These are phyloP conservation scores for Ceratobasidium sp. DNA, from an alignment of 1,284 basidiomycete genomes.

Conservation along the genomic window DNA sequence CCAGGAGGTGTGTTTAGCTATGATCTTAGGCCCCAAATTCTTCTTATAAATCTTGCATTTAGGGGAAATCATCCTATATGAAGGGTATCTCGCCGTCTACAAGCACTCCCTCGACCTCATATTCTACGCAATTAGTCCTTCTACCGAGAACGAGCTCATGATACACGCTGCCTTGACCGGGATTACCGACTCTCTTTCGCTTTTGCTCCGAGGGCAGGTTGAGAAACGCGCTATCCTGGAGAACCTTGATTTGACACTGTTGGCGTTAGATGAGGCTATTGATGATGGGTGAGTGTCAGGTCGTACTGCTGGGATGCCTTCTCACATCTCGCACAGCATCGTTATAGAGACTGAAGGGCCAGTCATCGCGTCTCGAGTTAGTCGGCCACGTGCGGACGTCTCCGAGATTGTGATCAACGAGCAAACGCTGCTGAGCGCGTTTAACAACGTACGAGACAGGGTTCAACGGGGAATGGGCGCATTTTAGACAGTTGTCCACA, in stretches of 20 bases:
- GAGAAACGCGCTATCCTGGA: slow-evolving; percentile 97
- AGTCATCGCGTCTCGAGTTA: slow-evolving; percentile 95
- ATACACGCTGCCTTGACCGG: slow-evolving; percentile 86
- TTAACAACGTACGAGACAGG: slow-evolving; percentile 89
- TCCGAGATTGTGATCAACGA: slow-evolving; percentile 99
- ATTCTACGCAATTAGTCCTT: slow-evolving; percentile 92
- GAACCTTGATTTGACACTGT: slow-evolving; percentile 91
- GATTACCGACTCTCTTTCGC: slow-evolving; percentile 86
- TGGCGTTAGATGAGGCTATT: slow-evolving; percentile 96
- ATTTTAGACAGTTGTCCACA: slow-evolving; percentile 57
- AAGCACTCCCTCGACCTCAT: slow-evolving; percentile 95
- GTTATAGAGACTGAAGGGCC: slow-evolving; percentile 97
- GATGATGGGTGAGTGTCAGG: slow-evolving; percentile 88
- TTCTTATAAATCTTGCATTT: too few relatives aligned
- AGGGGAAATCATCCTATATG: slow-evolving; percentile 97
- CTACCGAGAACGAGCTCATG: slow-evolving; percentile 97
- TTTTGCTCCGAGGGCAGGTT: slow-evolving; percentile 90
- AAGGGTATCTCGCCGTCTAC: slow-evolving; percentile 92
- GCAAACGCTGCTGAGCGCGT: slow-evolving; percentile 92
- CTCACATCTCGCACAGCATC: slow-evolving; percentile 69
- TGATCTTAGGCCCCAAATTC: not conserved
- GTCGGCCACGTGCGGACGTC: slow-evolving; percentile 91
- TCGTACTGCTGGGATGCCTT: not conserved
- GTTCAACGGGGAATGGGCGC: slow-evolving; percentile 74
- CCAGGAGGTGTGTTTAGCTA: slow-evolving; percentile 75